Evolutionary conservation across 148 eudicot genomes (phyloP).

Genomic region (Heliosperma pusillum): DNA sequence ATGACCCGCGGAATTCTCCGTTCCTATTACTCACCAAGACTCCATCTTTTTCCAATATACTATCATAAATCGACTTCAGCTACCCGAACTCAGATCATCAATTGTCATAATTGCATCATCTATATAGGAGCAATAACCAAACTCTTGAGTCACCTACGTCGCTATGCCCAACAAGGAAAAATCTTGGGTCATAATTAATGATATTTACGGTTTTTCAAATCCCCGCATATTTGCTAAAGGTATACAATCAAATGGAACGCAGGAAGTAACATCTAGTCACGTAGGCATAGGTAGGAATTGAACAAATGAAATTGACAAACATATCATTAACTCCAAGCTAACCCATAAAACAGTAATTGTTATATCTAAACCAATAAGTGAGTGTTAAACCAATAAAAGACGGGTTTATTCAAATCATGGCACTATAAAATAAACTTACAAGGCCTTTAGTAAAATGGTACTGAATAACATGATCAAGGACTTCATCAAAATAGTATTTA

Average conservation of each 20-base stretch:
- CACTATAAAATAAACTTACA: constrained; percentile 41
- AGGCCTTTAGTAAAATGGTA: constrained; percentile 79
- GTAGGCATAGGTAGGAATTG: too few relatives aligned
- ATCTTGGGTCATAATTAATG: too few relatives aligned
- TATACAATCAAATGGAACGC: too few relatives aligned
- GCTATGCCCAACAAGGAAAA: too few relatives aligned
- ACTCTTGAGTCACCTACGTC: neutral
- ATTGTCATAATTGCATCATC: neutral
- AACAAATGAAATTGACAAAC: neutral
- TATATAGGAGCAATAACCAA: neutral
- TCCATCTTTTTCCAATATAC: neutral
- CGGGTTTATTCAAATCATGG: too few relatives aligned
- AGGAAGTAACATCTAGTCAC: too few relatives aligned
- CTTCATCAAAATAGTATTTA: constrained; percentile 72
- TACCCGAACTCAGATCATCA: neutral
- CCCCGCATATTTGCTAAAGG: too few relatives aligned
- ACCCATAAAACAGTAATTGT: too few relatives aligned
- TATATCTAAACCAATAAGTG: too few relatives aligned
- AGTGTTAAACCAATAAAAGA: too few relatives aligned
- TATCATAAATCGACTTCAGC: neutral
- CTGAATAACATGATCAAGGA: constrained; percentile 48
- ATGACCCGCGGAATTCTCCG: neutral
- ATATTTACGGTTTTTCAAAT: too few relatives aligned
- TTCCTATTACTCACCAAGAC: neutral
- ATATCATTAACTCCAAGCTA: too few relatives aligned